These are phyloP conservation scores for Saccharomycopsis babjevae DNA, from an alignment of 805 yeast species.

Conservation along the genomic window DNA sequence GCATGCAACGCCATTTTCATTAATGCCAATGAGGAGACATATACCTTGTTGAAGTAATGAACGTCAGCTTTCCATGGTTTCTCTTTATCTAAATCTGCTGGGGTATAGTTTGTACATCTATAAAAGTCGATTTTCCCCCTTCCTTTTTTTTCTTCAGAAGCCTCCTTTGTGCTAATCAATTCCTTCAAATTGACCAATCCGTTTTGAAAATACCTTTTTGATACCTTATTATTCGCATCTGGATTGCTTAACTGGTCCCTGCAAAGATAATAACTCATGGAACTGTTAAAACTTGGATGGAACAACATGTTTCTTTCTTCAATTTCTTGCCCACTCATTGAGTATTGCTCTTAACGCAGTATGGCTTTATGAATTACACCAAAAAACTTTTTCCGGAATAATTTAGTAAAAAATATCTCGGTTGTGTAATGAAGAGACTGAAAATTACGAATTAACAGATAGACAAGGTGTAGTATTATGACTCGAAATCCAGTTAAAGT, in stretches of 20 bases:
- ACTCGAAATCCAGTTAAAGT: too few species aligned
- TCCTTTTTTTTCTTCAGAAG: slow-evolving; percentile 8
- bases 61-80: slow-evolving; percentile 52
- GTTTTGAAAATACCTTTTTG: too few species aligned
- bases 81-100: background rate
- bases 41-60: slow-evolving; percentile 49
- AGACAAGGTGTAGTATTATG: too few species aligned
- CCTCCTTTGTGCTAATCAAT: background rate
- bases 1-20: slow-evolving; percentile 75
- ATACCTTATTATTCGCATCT: background rate
- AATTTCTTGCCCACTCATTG: background rate
- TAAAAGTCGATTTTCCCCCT: slow-evolving; percentile 14
- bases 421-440: too few species aligned
- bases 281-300: background rate
- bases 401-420: too few species aligned
- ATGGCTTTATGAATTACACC: too few species aligned
- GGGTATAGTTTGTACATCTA: slow-evolving; percentile 10
- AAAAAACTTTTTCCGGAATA: too few species aligned
- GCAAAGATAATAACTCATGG: slow-evolving; percentile 1
- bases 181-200: background rate
- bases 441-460: too few species aligned
- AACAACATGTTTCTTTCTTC: background rate
- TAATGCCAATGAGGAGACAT: slow-evolving; percentile 62
- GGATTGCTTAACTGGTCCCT: background rate
- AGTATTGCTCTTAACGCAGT: background rate